These are phyloP conservation scores for Coemansia sp. DNA, from an alignment of 192 early-diverging fungal genomes.

Conservation along the genomic window DNA sequence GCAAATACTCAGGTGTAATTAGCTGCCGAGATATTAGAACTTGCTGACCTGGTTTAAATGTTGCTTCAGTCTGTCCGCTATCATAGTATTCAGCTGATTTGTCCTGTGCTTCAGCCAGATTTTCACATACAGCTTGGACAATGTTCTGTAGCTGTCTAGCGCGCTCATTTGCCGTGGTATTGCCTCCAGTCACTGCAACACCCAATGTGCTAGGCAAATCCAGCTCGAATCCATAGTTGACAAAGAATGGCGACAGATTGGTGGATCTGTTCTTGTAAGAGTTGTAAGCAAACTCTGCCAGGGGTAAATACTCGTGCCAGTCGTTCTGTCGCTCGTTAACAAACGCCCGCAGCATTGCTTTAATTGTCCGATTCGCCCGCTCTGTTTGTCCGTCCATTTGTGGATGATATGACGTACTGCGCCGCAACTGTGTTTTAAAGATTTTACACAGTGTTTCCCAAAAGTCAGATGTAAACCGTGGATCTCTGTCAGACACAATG, in stretches of 20 bases:
- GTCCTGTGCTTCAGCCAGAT: too few species aligned
- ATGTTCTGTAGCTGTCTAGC: too few species aligned
- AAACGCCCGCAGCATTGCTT: slow-evolving; percentile 28
- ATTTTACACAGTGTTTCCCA: slow-evolving; percentile 5
- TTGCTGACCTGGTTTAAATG: too few species aligned
- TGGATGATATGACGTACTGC: slow-evolving; percentile 46
- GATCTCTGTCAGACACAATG: background rate
- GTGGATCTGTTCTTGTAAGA: background rate
- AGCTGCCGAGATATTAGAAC: too few species aligned
- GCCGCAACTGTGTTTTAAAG: background rate
- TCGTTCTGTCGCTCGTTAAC: slow-evolving; percentile 38
- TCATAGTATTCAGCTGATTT: too few species aligned
- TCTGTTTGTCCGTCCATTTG: slow-evolving; percentile 54
- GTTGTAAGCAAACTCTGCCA: slow-evolving; percentile 58
- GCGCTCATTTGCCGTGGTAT: too few species aligned
- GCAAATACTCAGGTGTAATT: too few species aligned
- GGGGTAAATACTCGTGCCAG: slow-evolving; percentile 47
- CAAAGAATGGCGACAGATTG: background rate
- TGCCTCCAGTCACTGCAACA: too few species aligned
- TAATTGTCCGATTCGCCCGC: slow-evolving; percentile 33
- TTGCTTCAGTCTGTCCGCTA: too few species aligned
- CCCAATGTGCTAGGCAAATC: too few species aligned
- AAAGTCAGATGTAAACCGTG: background rate
- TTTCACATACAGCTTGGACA: too few species aligned
- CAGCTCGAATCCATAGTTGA: background rate